phyloP scores from a whole-genome alignment of 1,284 basidiomycete species.

The Stereum hirsutum region DNA sequence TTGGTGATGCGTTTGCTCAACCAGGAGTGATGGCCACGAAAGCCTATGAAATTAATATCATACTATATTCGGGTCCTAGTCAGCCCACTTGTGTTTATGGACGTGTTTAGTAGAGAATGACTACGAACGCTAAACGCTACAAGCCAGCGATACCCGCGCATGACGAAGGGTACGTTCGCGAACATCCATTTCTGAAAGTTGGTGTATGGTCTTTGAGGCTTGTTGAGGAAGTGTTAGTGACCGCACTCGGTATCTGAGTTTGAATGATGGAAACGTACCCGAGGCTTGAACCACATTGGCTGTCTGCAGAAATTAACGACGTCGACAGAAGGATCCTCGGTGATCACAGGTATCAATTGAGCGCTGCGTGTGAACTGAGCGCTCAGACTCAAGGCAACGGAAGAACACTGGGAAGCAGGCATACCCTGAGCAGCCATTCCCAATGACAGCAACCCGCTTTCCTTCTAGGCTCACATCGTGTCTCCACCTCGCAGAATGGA shows the following conservation, averaged over 20 bases:
- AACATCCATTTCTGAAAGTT: slow-evolving; percentile 24
- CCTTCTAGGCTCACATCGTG: slow-evolving; percentile 22
- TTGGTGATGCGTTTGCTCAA: not conserved
- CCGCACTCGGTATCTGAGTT: not conserved
- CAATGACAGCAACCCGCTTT: slow-evolving; percentile 30
- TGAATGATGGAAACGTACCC: slow-evolving; percentile 18
- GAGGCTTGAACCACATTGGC: slow-evolving; percentile 33
- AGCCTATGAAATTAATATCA: slow-evolving; percentile 3
- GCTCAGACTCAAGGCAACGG: not conserved
- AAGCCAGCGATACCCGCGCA: slow-evolving; percentile 23
- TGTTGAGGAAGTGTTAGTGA: slow-evolving; percentile 13
- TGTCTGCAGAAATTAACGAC: slow-evolving; percentile 38
- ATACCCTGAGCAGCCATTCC: slow-evolving; percentile 27
- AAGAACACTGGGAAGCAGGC: slow-evolving; percentile 1
- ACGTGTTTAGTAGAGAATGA: not conserved
- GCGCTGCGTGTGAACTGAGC: slow-evolving; percentile 19
- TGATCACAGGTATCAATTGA: slow-evolving; percentile 35
- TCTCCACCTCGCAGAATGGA: slow-evolving; percentile 30
- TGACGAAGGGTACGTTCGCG: slow-evolving; percentile 28
- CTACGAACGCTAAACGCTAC: slow-evolving; percentile 22
- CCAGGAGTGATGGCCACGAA: slow-evolving; percentile 5
- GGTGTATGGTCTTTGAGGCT: slow-evolving; percentile 21
- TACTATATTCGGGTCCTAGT: not conserved
- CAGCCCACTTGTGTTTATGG: not conserved
- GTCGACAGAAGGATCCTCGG: slow-evolving; percentile 26